Percentiles rank a stretch among this genome's conserved stretches.
Conservation (phyloP, 139 green algal genomes). For the Chlamydomonas incerta region DNA sequence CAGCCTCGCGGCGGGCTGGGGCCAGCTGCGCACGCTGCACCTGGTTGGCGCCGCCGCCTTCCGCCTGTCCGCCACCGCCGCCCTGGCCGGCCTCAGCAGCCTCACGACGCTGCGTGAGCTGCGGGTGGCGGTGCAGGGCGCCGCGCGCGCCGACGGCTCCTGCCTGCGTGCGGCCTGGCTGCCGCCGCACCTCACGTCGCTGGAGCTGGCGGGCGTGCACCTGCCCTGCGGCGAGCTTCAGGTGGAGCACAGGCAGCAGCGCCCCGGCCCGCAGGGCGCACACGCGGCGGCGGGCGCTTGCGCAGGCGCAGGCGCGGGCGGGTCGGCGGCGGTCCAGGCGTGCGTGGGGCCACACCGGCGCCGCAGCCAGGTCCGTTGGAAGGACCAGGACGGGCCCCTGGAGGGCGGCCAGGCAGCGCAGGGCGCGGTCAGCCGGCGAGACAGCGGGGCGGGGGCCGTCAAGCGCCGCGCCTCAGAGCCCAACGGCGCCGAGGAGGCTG, state of each 20-base stretch:
- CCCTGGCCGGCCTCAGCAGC: not conserved
- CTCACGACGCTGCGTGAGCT: not conserved
- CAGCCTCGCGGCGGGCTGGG: not conserved
- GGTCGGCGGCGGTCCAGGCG: not conserved
- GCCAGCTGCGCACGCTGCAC: conserved; percentile 5
- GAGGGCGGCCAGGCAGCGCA: no score
- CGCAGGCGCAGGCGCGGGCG: not conserved
- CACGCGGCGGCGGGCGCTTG: no score
- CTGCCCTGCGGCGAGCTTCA: not conserved
- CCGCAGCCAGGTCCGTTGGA: no score
- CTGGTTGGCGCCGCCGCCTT: not conserved
- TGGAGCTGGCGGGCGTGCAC: conserved; percentile 9
- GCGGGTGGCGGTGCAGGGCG: conserved; percentile 6
- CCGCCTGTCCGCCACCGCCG: not conserved
- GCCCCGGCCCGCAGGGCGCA: no score
- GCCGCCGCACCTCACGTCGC: not conserved
- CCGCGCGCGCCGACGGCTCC: not conserved
- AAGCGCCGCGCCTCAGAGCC: no score
- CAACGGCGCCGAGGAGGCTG: not conserved
- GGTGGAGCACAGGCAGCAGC: not conserved
- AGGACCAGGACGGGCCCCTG: no score
- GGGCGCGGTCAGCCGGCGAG: not conserved
- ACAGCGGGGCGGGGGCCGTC: not conserved
- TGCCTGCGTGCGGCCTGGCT: conserved; percentile 4
- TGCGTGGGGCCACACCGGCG: not conserved